Evolutionary conservation across 495 filamentous ascomycete species (phyloP).

Genomic region (Penicillium turbatum): DNA sequence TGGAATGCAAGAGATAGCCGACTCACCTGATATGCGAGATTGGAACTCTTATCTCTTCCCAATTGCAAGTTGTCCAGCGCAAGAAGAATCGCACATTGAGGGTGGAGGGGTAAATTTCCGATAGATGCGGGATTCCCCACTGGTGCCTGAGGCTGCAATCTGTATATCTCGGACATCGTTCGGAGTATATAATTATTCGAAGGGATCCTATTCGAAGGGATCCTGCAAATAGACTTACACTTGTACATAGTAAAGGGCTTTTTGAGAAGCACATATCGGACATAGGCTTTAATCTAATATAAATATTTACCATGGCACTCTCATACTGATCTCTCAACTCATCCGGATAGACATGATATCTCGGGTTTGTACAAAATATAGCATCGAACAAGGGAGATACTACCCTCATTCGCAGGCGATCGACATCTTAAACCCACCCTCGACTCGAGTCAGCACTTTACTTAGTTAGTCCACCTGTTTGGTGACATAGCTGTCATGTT

Average conservation of each 20-base stretch:
- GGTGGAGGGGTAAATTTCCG: constrained; percentile 42
- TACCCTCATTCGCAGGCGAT: not conserved
- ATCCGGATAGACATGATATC: too few species aligned
- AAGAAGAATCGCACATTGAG: constrained; percentile 26
- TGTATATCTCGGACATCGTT: not conserved
- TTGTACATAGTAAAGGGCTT: too few species aligned
- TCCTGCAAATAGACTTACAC: too few species aligned
- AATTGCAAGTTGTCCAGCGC: constrained; percentile 15
- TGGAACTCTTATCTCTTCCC: constrained; percentile 11
- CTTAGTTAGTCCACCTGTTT: not conserved
- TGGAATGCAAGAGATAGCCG: not conserved
- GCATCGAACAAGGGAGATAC: not conserved
- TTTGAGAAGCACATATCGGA: too few species aligned
- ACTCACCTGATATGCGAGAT: constrained; percentile 6
- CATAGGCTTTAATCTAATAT: too few species aligned
- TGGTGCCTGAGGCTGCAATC: constrained; percentile 32
- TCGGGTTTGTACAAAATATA: too few species aligned
- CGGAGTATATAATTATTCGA: not conserved
- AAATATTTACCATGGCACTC: too few species aligned
- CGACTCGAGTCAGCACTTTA: not conserved
- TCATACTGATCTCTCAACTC: too few species aligned
- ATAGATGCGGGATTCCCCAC: constrained; percentile 23
- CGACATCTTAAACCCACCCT: not conserved
- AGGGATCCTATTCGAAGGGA: too few species aligned
- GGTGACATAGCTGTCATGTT: not conserved